These are phyloP conservation scores for Calcarisporium arbuscula DNA, from an alignment of 2,329 filamentous ascomycete genomes.

Conservation along the genomic window DNA sequence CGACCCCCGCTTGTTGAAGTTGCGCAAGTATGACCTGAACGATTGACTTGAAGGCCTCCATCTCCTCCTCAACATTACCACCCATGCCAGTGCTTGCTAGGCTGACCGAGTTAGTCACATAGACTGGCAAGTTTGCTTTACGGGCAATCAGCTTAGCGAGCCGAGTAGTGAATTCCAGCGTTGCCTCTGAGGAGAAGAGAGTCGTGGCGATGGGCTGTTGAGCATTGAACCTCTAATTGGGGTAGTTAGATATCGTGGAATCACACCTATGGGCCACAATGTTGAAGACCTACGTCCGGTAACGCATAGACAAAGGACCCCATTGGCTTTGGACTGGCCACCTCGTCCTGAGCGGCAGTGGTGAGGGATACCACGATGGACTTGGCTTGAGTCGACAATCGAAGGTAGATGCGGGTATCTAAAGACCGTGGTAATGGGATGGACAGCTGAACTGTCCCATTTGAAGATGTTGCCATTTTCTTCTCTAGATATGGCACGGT, in stretches of 20 bases:
- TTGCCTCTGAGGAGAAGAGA: slow-evolving; percentile 68
- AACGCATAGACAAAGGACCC: slow-evolving; percentile 93
- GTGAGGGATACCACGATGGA: slow-evolving; percentile 56
- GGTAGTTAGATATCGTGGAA: not conserved
- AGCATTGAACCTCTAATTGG: slow-evolving; percentile 41
- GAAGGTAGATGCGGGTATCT: slow-evolving; percentile 56
- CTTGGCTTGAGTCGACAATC: slow-evolving; percentile 51
- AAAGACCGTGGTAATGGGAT: slow-evolving; percentile 54
- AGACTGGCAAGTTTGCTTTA: slow-evolving; percentile 67
- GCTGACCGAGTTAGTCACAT: slow-evolving; percentile 83
- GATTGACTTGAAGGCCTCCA: slow-evolving; percentile 75
- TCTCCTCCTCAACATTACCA: slow-evolving; percentile 84
- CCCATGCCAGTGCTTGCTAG: slow-evolving; percentile 68
- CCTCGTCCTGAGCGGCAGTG: slow-evolving; percentile 48
- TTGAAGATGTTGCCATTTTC: slow-evolving; percentile 17
- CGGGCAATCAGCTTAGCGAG: slow-evolving; percentile 78
- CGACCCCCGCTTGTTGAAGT: slow-evolving; percentile 16
- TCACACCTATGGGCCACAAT: not conserved
- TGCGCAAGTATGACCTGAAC: slow-evolving; percentile 54
- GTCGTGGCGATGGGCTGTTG: slow-evolving; percentile 67
- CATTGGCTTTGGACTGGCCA: slow-evolving; percentile 48
- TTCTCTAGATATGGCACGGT: too few species aligned
- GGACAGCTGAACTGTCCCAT: slow-evolving; percentile 38
- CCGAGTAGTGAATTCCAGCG: slow-evolving; percentile 79
- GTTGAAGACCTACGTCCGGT: slow-evolving; percentile 62